Conservation (phyloP, 177 flowering plant genomes). For the Telopea speciosissima region DNA sequence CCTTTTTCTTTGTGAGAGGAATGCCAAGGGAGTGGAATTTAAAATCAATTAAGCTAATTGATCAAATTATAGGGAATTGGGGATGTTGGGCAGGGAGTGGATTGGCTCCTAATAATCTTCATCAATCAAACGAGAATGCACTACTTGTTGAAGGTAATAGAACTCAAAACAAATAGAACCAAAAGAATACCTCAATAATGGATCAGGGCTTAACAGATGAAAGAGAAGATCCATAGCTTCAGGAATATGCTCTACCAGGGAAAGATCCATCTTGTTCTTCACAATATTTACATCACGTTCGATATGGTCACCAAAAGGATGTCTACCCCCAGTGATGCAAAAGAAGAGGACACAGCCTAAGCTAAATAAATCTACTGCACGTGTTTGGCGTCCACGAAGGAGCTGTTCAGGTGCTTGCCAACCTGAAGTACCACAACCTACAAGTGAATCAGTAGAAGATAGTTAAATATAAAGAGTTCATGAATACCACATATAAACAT, state of each 20-base stretch:
- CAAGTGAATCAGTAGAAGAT: slow-evolving; percentile 3
- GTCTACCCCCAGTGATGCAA: slow-evolving; percentile 77
- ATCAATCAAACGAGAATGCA: no score
- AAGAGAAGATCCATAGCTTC: slow-evolving; percentile 82
- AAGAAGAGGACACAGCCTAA: slow-evolving; percentile 85
- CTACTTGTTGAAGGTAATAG: background rate
- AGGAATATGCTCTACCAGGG: slow-evolving; percentile 64
- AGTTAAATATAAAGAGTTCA: background rate
- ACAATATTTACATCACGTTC: slow-evolving; percentile 82
- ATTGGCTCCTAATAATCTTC: no score
- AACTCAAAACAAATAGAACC: background rate
- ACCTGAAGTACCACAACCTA: slow-evolving; percentile 93
- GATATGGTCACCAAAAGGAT: slow-evolving; percentile 79
- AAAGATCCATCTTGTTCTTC: slow-evolving; percentile 55
- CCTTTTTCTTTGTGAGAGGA: no score
- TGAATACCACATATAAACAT: background rate
- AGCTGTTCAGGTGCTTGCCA: slow-evolving; percentile 99
- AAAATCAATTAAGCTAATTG: no score
- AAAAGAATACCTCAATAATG: slow-evolving; percentile 47
- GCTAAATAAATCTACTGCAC: slow-evolving; percentile 83
- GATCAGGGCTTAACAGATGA: slow-evolving; percentile 47
- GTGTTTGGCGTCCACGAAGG: slow-evolving; percentile 73
- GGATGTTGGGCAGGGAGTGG: no score
- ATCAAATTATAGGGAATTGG: no score
- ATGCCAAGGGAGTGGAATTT: no score